These are phyloP conservation scores for Delonix regia DNA, from an alignment of 306 rosid genomes.

Conservation along the genomic window DNA sequence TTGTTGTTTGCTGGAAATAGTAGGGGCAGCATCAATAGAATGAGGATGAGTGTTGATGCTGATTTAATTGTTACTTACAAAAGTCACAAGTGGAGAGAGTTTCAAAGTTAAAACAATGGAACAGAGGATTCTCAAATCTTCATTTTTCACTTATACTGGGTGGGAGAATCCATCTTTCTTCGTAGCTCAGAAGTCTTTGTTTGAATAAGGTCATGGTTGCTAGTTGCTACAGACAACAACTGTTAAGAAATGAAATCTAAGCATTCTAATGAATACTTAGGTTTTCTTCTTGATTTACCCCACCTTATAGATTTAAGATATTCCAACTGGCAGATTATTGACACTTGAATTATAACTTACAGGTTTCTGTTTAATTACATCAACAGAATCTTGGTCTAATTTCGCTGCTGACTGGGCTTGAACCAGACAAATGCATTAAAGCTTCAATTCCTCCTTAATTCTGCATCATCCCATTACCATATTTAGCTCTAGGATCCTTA, in stretches of 20 bases:
- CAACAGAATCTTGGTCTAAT: neutral
- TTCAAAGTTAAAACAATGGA: neutral
- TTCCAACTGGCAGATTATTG: constrained; percentile 8
- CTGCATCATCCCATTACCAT: neutral
- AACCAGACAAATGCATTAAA: neutral
- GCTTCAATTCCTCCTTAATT: constrained; percentile 3
- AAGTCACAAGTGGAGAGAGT: neutral
- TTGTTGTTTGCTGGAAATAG: neutral
- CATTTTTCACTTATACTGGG: neutral
- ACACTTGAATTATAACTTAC: neutral
- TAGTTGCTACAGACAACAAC: neutral
- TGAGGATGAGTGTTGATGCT: neutral
- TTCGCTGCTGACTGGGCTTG: constrained; percentile 6
- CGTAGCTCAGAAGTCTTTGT: neutral
- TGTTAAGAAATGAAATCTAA: neutral
- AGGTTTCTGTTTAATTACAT: neutral
- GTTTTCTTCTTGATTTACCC: neutral
- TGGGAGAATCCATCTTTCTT: neutral
- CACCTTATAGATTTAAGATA: neutral
- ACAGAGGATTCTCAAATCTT: neutral
- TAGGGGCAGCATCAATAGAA: neutral
- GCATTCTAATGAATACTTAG: neutral
- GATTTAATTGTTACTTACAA: neutral
- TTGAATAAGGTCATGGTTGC: neutral
- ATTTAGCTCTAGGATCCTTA: neutral